Percentiles rank a stretch among this genome's conserved stretches.
phyloP scores from a whole-genome alignment of 495 filamentous ascomycete genomes.

The Massariosphaeria phaeospora region DNA sequence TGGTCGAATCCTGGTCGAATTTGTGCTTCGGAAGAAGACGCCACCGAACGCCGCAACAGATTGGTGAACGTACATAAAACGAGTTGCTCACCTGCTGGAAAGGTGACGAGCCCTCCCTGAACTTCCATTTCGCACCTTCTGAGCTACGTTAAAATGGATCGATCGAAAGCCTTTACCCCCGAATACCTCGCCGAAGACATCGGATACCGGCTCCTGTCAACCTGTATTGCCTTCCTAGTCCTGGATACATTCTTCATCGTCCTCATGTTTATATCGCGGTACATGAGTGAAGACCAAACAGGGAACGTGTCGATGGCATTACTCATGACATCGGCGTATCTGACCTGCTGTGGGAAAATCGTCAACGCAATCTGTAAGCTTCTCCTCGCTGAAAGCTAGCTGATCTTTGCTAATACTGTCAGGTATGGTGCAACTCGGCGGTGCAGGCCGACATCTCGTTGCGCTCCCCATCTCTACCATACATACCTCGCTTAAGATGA shows the following conservation, averaged over 20 bases:
- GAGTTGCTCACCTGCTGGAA: background rate
- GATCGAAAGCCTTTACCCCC: background rate
- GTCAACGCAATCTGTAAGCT: constrained; percentile 5
- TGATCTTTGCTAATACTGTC: background rate
- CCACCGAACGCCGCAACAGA: background rate
- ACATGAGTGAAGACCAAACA: background rate
- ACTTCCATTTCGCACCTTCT: background rate
- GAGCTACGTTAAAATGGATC: background rate
- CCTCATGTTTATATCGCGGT: constrained; percentile 7
- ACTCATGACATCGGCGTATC: constrained; percentile 15
- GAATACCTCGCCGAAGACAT: constrained; percentile 6
- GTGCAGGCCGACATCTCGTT: constrained; percentile 6
- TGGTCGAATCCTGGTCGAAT: no score
- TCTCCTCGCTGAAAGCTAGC: background rate
- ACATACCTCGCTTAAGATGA: background rate
- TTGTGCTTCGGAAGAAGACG: no score
- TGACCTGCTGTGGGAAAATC: constrained; percentile 4
- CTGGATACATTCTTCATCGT: constrained; percentile 14
- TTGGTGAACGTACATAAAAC: background rate
- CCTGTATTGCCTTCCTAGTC: constrained; percentile 12
- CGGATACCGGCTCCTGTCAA: background rate
- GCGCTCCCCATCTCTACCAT: background rate
- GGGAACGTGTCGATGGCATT: constrained; percentile 2
- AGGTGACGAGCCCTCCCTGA: background rate
- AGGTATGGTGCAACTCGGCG: constrained; percentile 16